Percentiles rank a stretch among this genome's conserved stretches.
Conservation (phyloP, 1,139 yeast species). For the Casaregolazyma suthepensis region DNA sequence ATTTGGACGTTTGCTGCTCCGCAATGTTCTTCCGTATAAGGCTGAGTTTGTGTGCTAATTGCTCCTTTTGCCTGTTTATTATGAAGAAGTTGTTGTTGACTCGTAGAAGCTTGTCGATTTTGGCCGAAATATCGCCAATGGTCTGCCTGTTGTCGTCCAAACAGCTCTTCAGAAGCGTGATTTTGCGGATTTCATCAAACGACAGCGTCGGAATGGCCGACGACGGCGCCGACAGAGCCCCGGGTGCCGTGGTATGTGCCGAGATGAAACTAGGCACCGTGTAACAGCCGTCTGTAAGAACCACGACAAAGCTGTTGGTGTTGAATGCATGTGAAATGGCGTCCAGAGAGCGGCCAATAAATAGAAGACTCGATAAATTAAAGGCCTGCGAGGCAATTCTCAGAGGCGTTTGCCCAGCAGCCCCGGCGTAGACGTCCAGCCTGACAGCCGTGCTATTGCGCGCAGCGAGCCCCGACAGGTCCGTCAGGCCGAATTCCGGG, state of each 20-base stretch:
- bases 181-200: slow-evolving; percentile 42
- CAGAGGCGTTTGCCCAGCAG: neutral
- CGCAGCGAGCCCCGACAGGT: slow-evolving; percentile 14
- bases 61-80: slow-evolving; percentile 1
- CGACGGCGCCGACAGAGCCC: slow-evolving; percentile 11
- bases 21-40: slow-evolving; percentile 4
- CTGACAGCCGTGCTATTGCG: slow-evolving; percentile 14
- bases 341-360: slow-evolving; percentile 23
- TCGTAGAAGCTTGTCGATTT: slow-evolving; percentile 11
- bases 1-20: slow-evolving; percentile 4
- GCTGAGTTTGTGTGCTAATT: slow-evolving; percentile 6
- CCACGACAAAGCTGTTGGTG: slow-evolving; percentile 33
- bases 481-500: slow-evolving; percentile 35
- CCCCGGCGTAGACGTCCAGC: slow-evolving; percentile 18
- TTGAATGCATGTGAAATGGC: slow-evolving; percentile 17
- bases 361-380: slow-evolving; percentile 17
- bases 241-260: neutral
- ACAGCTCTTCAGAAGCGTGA: slow-evolving; percentile 41
- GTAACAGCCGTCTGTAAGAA: slow-evolving; percentile 39
- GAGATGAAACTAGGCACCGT: neutral
- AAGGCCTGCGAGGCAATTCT: slow-evolving; percentile 12
- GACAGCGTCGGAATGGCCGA: slow-evolving; percentile 24
- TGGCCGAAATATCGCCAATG: slow-evolving; percentile 19
- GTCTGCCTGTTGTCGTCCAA: slow-evolving; percentile 35
- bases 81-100: neutral